Conservation (phyloP, 2,329 filamentous ascomycete species). For the Sporothrix pallida region DNA sequence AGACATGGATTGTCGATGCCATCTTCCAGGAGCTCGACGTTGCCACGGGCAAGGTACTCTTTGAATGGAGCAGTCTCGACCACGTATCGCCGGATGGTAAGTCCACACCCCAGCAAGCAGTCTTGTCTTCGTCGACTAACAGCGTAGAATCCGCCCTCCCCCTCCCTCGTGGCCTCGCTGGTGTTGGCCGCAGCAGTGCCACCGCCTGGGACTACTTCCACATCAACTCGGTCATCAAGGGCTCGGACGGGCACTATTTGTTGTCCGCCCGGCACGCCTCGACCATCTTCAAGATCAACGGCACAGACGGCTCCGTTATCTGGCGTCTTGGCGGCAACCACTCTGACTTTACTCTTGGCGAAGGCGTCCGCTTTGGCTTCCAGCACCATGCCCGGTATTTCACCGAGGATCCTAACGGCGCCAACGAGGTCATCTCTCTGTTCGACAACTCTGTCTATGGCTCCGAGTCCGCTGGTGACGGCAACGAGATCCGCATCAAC, state of each 20-base stretch:
- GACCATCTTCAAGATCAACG: slow-evolving; percentile 51
- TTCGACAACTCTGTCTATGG: slow-evolving; percentile 59
- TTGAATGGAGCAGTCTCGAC: slow-evolving; percentile 64
- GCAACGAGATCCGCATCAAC: slow-evolving; percentile 40
- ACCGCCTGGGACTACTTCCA: slow-evolving; percentile 58
- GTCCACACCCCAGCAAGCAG: slow-evolving; percentile 32
- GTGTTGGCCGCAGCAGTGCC: slow-evolving; percentile 40
- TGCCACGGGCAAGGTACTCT: slow-evolving; percentile 59
- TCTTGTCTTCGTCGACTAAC: not conserved
- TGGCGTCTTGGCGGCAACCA: slow-evolving; percentile 54
- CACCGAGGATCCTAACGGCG: slow-evolving; percentile 43
- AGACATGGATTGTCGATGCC: slow-evolving; percentile 62
- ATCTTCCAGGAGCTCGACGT: slow-evolving; percentile 61
- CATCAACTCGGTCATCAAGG: slow-evolving; percentile 58
- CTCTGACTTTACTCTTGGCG: slow-evolving; percentile 49
- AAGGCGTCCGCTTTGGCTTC: slow-evolving; percentile 48
- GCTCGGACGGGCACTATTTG: slow-evolving; percentile 52
- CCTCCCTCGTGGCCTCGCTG: slow-evolving; percentile 52
- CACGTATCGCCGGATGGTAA: slow-evolving; percentile 58
- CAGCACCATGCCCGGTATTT: slow-evolving; percentile 57
- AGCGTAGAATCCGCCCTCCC: slow-evolving; percentile 42
- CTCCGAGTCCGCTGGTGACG: slow-evolving; percentile 44
- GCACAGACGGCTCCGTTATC: slow-evolving; percentile 50
- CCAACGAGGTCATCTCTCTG: slow-evolving; percentile 52
- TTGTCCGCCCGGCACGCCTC: slow-evolving; percentile 53